Conservation (phyloP, 352 stramenopile species). For the Globisporangium radiosum region DNA sequence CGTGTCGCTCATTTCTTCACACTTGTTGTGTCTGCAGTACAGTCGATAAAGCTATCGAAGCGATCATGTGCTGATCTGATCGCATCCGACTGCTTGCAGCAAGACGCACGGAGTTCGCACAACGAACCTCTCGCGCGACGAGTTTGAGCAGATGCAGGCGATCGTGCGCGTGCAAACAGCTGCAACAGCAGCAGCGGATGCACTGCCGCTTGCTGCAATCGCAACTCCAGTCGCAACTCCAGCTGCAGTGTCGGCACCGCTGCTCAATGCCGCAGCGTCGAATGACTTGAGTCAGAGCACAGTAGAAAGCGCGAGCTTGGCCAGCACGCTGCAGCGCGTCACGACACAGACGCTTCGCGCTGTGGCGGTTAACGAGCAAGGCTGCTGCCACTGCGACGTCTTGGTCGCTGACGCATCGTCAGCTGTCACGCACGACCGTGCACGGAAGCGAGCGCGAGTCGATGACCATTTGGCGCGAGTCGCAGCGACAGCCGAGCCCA, state of each 20-base stretch:
- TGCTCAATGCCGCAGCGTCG: too few relatives aligned
- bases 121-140: constrained; percentile 29
- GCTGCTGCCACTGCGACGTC: neutral
- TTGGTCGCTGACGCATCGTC: neutral
- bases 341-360: neutral
- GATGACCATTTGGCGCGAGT: neutral
- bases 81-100: neutral
- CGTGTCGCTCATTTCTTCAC: neutral
- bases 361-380: neutral
- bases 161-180: constrained; percentile 17
- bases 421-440: neutral
- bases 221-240: too few relatives aligned
- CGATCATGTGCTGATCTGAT: too few relatives aligned
- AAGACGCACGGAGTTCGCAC: constrained; percentile 32
- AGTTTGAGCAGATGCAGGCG: constrained; percentile 37
- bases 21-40: too few relatives aligned
- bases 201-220: neutral
- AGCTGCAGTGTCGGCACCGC: too few relatives aligned
- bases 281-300: neutral
- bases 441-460: constrained; percentile 3
- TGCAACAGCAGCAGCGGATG: neutral
- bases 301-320: neutral
- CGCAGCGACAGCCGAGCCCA: constrained; percentile 4
- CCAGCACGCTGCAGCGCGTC: neutral
- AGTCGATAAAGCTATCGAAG: too few relatives aligned